These are phyloP conservation scores for Obelidium mucronatum DNA, from an alignment of 192 early-diverging fungal species.

Conservation along the genomic window DNA sequence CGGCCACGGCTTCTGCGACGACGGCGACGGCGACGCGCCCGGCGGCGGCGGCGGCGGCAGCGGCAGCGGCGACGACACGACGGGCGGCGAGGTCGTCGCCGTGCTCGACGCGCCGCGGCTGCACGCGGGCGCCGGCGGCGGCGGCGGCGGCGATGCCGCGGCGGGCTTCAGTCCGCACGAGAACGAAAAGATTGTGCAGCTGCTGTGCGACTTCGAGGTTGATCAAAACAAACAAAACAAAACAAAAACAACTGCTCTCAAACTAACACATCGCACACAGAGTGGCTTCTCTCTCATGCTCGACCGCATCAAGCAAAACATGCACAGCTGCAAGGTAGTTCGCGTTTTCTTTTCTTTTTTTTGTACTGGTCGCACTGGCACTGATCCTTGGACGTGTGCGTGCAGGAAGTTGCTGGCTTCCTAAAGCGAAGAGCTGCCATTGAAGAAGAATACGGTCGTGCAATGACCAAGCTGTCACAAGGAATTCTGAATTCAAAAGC, in stretches of 20 bases:
- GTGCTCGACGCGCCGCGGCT: background rate
- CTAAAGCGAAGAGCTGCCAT: conserved; percentile 88
- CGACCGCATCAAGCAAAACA: conserved; percentile 73
- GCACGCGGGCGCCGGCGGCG: background rate
- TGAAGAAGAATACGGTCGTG: conserved; percentile 89
- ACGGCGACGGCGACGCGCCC: no score
- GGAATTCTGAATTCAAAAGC: conserved; percentile 31
- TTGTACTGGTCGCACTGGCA: background rate
- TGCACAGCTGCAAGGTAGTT: conserved; percentile 70
- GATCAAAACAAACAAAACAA: no score
- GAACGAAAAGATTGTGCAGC: conserved; percentile 40
- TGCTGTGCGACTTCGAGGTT: conserved; percentile 57
- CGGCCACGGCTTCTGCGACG: background rate
- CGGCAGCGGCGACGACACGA: background rate
- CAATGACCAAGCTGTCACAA: conserved; percentile 79
- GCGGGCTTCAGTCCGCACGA: conserved; percentile 20
- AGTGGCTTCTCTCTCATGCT: conserved; percentile 70
- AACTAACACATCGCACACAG: conserved; percentile 53
- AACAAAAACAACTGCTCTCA: no score
- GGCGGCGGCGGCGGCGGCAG: background rate
- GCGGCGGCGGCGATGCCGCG: background rate
- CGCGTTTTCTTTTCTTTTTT: background rate
- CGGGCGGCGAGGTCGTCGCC: conserved; percentile 14
- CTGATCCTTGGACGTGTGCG: no score
- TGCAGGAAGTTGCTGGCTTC: conserved; percentile 75